Evolutionary conservation across 805 yeast genomes (phyloP).

Genomic region (Lipomyces mesembrius): DNA sequence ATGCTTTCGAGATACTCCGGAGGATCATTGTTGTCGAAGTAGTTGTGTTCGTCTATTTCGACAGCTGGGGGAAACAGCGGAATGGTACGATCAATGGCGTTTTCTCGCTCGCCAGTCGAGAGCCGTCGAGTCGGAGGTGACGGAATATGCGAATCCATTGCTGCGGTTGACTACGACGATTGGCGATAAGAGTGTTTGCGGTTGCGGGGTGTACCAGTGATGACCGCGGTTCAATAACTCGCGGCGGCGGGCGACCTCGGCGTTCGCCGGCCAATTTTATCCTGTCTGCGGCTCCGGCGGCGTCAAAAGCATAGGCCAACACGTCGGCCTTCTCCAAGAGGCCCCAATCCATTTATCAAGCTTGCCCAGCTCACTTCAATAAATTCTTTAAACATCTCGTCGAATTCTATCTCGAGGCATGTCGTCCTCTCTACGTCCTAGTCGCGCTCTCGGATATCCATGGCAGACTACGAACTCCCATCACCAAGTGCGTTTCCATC

Average conservation of each 20-base stretch:
- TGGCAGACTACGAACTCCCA: constrained; percentile 30
- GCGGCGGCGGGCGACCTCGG: neutral
- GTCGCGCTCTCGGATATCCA: neutral
- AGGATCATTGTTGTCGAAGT: constrained; percentile 71
- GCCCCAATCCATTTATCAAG: too few species aligned
- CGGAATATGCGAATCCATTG: constrained; percentile 8
- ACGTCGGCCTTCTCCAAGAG: neutral
- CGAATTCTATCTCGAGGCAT: neutral
- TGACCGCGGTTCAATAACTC: too few species aligned
- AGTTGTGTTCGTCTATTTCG: constrained; percentile 69
- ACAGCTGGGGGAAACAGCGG: constrained; percentile 81
- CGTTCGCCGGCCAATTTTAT: neutral
- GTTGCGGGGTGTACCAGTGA: too few species aligned
- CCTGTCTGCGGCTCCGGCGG: neutral
- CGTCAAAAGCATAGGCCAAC: neutral
- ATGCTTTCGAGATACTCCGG: constrained; percentile 75
- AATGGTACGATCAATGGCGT: constrained; percentile 76
- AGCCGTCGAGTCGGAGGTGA: constrained; percentile 32
- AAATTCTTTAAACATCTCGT: neutral
- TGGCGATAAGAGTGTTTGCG: neutral
- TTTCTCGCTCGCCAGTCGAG: constrained; percentile 36
- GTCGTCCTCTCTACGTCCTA: neutral
- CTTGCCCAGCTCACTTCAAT: too few species aligned
- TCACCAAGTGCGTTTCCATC: constrained; percentile 22
- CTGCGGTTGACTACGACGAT: neutral